Evolutionary conservation across 768 basidiomycete genomes (phyloP).

Genomic region (Tulasnella sp.): DNA sequence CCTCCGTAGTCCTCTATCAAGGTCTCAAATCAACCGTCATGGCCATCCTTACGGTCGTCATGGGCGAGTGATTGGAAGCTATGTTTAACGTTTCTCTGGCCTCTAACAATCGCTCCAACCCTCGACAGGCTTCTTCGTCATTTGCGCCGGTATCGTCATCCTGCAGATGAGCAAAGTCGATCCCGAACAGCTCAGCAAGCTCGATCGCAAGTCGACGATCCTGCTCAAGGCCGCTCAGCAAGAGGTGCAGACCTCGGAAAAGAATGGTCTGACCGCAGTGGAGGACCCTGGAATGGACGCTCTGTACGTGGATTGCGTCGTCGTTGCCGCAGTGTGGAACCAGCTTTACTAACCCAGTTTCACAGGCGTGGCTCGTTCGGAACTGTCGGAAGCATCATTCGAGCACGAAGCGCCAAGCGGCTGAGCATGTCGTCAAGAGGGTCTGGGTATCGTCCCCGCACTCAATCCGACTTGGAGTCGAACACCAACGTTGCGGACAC

Average conservation of each 20-base stretch:
- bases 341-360: neutral
- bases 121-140: slow-evolving; percentile 69
- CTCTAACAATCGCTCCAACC: slow-evolving; percentile 30
- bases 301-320: slow-evolving; percentile 40
- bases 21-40: slow-evolving; percentile 45
- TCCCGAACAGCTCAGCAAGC: slow-evolving; percentile 63
- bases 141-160: slow-evolving; percentile 88
- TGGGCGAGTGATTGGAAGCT: slow-evolving; percentile 46
- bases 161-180: slow-evolving; percentile 96
- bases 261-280: slow-evolving; percentile 60
- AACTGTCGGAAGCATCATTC: slow-evolving; percentile 83
- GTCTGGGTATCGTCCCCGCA: slow-evolving; percentile 34
- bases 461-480: slow-evolving; percentile 29
- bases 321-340: no score
- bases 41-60: slow-evolving; percentile 83
- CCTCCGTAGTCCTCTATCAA: slow-evolving; percentile 44
- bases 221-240: slow-evolving; percentile 79
- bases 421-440: slow-evolving; percentile 51
- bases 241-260: slow-evolving; percentile 64
- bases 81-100: neutral
- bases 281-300: slow-evolving; percentile 95
- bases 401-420: slow-evolving; percentile 38
- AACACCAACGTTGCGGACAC: slow-evolving; percentile 3
- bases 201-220: slow-evolving; percentile 87
- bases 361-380: slow-evolving; percentile 75